Conservation (phyloP, 257 asterid genomes). For the Solanum chmielewskii region DNA sequence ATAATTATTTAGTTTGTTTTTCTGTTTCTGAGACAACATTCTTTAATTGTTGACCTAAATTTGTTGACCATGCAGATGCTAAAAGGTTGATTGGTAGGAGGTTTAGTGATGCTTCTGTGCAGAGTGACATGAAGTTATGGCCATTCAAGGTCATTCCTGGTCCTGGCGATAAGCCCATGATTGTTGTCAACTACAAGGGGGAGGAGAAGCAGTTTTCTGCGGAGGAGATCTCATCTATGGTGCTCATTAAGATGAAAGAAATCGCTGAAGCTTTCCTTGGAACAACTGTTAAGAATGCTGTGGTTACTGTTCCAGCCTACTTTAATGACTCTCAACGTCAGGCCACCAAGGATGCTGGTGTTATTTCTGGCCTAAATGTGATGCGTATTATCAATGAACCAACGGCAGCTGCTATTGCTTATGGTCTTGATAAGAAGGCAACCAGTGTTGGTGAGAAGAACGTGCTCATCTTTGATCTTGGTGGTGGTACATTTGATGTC, state of each 20-base stretch:
- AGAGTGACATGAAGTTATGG: conserved; percentile 64
- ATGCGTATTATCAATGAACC: conserved; percentile 84
- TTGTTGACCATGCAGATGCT: conserved; percentile 36
- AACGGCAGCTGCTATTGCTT: conserved; percentile 88
- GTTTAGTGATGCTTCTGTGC: conserved; percentile 54
- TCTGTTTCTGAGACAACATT: neutral
- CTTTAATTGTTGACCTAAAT: neutral
- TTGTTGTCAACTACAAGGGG: conserved; percentile 61
- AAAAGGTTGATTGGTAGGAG: conserved; percentile 76
- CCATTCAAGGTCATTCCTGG: conserved; percentile 72
- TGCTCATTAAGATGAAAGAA: conserved; percentile 64
- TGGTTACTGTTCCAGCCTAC: conserved; percentile 76
- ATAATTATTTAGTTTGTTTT: neutral
- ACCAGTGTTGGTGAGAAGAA: conserved; percentile 78
- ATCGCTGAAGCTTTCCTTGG: conserved; percentile 78
- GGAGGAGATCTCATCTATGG: conserved; percentile 90
- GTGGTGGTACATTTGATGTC: conserved; percentile 86
- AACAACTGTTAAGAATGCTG: conserved; percentile 61
- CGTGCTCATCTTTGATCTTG: conserved; percentile 69
- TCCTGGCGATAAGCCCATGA: conserved; percentile 80
- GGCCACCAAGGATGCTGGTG: conserved; percentile 91
- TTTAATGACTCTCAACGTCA: conserved; percentile 83
- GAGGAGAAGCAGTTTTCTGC: conserved; percentile 81
- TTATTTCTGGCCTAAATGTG: conserved; percentile 67
- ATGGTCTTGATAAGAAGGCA: conserved; percentile 79